Evolutionary conservation across 148 eudicot genomes (phyloP).

Genomic region (Rhododendron molle): DNA sequence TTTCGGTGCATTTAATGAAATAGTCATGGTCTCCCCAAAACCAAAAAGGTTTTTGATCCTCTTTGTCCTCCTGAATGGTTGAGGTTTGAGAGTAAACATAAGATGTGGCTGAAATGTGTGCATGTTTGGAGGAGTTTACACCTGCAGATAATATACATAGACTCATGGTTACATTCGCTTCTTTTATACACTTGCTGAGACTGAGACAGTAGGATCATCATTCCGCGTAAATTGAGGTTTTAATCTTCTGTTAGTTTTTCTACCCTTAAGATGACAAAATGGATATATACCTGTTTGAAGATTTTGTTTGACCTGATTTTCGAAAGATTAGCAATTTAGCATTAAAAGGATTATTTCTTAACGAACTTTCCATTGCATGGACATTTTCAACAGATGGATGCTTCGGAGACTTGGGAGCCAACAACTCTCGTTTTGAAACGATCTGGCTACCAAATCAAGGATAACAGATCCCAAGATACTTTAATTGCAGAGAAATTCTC

Average conservation of each 20-base stretch:
- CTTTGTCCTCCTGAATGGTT: not conserved
- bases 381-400: slow-evolving; percentile 51
- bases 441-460: slow-evolving; percentile 69
- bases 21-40: not conserved
- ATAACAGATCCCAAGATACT: slow-evolving; percentile 42
- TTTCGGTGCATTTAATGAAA: not conserved
- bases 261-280: not conserved
- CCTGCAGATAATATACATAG: not conserved
- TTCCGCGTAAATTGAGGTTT: not conserved
- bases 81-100: not conserved
- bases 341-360: not conserved
- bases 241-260: not conserved
- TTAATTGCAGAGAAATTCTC: slow-evolving; percentile 69
- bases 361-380: not conserved
- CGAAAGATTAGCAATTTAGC: not conserved
- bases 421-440: slow-evolving; percentile 58
- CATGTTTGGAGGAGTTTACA: not conserved
- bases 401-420: slow-evolving; percentile 72
- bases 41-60: not conserved
- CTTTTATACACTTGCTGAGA: not conserved
- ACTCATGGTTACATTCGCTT: not conserved
- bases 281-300: not conserved
- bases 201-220: not conserved
- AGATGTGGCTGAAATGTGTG: not conserved
- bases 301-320: not conserved